A percentile compares a stretch with the other conserved stretches of the same genome.
These are phyloP conservation scores for Streptanthus diversifolius DNA, from an alignment of 345 rosid species.

Conservation along the genomic window DNA sequence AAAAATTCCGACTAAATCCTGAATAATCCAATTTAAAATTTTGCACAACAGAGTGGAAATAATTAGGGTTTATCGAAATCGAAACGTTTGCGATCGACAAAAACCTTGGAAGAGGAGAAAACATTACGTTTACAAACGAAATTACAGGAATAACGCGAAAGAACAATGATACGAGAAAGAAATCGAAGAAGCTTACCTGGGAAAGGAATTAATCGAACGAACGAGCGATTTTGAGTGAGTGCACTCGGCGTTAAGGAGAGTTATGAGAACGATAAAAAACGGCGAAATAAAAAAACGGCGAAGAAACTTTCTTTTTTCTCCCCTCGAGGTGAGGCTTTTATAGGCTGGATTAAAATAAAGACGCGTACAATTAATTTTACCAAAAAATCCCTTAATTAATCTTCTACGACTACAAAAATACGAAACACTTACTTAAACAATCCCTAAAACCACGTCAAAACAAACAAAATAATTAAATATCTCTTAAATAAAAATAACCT, in stretches of 20 bases:
- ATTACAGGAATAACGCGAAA: neutral
- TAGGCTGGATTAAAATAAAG: neutral
- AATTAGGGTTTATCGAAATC: neutral
- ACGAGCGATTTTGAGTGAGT: neutral
- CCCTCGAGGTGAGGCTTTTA: neutral
- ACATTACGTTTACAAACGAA: neutral
- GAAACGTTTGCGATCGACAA: neutral
- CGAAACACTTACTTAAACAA: too few species aligned
- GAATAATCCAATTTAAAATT: neutral
- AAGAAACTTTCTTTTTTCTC: neutral
- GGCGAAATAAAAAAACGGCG: conserved; percentile 13
- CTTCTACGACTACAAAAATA: neutral
- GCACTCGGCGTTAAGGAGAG: neutral
- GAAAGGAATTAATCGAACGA: neutral
- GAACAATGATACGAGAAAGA: neutral
- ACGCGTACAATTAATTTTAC: neutral
- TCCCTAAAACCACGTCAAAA: too few species aligned
- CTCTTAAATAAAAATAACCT: too few species aligned
- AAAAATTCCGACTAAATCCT: neutral
- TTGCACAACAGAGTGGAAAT: neutral
- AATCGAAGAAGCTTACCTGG: neutral
- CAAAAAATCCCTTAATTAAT: neutral
- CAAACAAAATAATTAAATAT: too few species aligned
- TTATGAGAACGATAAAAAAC: neutral
- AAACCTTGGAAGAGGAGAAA: neutral